Percentiles rank a stretch among this genome's conserved stretches.
Conservation (phyloP, 257 asterid genomes). For the Solanum chilense region DNA sequence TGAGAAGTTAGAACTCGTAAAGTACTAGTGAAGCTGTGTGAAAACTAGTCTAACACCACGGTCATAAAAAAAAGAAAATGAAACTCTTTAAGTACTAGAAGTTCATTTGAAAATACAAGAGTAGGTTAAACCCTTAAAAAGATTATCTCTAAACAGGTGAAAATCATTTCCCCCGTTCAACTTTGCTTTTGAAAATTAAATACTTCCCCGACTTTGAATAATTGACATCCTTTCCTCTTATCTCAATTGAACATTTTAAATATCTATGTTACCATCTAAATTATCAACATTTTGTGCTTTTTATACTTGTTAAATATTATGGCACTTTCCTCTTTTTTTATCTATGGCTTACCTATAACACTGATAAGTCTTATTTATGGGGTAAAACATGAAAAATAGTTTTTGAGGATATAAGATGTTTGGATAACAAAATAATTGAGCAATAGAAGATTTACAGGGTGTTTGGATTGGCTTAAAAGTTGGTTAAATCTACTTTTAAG, state of each 20-base stretch:
- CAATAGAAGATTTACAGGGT: not conserved
- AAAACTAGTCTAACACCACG: not conserved
- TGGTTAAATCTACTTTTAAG: no score
- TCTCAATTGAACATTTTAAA: not conserved
- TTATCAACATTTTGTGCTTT: not conserved
- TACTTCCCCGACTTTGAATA: not conserved
- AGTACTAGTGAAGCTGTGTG: not conserved
- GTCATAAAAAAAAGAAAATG: not conserved
- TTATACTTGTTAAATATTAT: not conserved
- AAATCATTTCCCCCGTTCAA: not conserved
- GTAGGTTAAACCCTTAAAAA: not conserved
- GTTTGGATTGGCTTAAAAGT: no score
- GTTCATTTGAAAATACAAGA: not conserved
- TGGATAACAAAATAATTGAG: not conserved
- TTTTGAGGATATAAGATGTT: not conserved
- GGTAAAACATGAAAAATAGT: not conserved
- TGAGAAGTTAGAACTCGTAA: not conserved
- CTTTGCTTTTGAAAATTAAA: not conserved
- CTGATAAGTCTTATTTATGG: not conserved
- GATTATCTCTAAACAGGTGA: not conserved
- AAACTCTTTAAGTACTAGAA: not conserved
- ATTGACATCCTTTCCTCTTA: not conserved
- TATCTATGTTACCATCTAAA: not conserved
- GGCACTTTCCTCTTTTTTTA: not conserved
- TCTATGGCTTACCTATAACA: not conserved